Evolutionary conservation across 768 basidiomycete species (phyloP).

Genomic region (Tulasnella sp.): DNA sequence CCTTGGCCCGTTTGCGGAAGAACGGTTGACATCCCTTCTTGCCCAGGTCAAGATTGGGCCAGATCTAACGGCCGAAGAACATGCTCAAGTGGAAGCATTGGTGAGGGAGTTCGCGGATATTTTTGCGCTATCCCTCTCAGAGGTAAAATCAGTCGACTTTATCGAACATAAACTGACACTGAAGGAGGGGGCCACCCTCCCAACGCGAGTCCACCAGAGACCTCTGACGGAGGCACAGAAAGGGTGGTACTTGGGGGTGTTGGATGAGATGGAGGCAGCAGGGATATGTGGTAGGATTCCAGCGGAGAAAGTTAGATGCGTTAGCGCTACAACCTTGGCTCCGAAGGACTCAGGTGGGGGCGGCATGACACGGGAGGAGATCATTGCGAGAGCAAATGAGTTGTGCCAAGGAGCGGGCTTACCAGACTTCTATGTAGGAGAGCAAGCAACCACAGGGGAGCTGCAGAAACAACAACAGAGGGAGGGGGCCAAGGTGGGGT

Average conservation of each 20-base stretch:
- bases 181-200: slow-evolving; percentile 42
- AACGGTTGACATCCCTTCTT: slow-evolving; percentile 38
- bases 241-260: slow-evolving; percentile 42
- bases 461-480: background rate
- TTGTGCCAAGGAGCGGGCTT: slow-evolving; percentile 43
- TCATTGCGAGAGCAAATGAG: slow-evolving; percentile 46
- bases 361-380: slow-evolving; percentile 45
- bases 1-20: background rate
- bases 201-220: slow-evolving; percentile 43
- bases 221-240: slow-evolving; percentile 44
- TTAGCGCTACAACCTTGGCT: slow-evolving; percentile 46
- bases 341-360: slow-evolving; percentile 46
- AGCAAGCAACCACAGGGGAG: background rate
- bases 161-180: slow-evolving; percentile 47
- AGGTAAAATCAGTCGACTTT: slow-evolving; percentile 45
- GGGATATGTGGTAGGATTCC: slow-evolving; percentile 44
- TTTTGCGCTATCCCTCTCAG: slow-evolving; percentile 48
- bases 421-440: slow-evolving; percentile 32
- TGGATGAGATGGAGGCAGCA: slow-evolving; percentile 46
- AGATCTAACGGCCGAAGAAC: slow-evolving; percentile 43
- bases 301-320: slow-evolving; percentile 46
- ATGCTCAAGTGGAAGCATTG: slow-evolving; percentile 38
- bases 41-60: slow-evolving; percentile 40
- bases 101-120: slow-evolving; percentile 46
- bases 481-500: background rate